Base-by-base conservation (phyloP, 371 early-diverging fungal genomes). In the Furculomyces boomerangus region DNA sequence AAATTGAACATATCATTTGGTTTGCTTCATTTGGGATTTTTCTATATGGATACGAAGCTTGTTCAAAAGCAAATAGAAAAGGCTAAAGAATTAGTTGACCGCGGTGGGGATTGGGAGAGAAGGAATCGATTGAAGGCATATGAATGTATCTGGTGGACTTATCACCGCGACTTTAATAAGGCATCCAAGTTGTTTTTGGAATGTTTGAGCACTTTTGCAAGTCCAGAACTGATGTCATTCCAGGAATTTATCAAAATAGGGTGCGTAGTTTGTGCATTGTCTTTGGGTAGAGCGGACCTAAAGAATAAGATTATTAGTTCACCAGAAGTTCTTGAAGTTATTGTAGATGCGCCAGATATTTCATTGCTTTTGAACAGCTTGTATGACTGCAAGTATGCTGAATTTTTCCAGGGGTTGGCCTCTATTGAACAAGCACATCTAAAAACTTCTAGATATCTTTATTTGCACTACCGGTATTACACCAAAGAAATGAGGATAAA, bases 91-190 rank as follows among this genome's bases (percentile, higher is more conserved):
- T 73, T 94, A 57, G 88, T 95, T 54, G 93, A 98, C 63, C 87
- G 90, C 70, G 97, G 96, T 35, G 96, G 98, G 27, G 99, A 99
- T 75, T 99, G 99, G 99, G 99, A 98, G 73, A 81, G 99, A 59
- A 84, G 96, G 58, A 99, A 99, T 74, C 83, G 98, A 54, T 80
- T 97, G 41, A 98, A 98, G 77, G 97, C 96, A 0, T 95, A 98
- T 63, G 88, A 97, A 62, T 98, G 93, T 50, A 74, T 96, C 25
- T 93, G 88, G 74, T 66, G 79, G 60, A 79, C 98, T 76, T 86
- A 91, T 22, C 82, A 86, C 58, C 86, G 98, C 50, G 86, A 98
- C 68, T 99, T 98, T 70, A 87, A 91, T 64, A 84, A 83, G 13
- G 93, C 96, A 0, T 83, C 90, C 13, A 66, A 77, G 45, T 75